A percentile compares a stretch with the other conserved stretches of the same genome.
Evolutionary conservation across 345 rosid species (phyloP).

Genomic region (Gossypium raimondii): DNA sequence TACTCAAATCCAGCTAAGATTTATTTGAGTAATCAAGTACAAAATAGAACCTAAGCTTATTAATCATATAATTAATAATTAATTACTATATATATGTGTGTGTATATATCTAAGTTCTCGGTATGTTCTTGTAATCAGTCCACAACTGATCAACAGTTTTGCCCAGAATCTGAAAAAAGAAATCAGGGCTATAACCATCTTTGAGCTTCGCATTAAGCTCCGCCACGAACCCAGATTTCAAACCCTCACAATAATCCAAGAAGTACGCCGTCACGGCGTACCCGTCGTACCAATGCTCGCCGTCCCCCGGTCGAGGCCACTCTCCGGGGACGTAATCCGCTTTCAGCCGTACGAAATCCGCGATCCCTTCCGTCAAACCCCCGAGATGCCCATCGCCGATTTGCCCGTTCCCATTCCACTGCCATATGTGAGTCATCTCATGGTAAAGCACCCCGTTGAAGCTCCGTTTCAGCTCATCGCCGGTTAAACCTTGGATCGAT

Average conservation of each 20-base stretch:
- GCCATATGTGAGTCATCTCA: conserved; percentile 67
- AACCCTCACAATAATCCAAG: conserved; percentile 50
- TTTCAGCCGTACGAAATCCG: conserved; percentile 60
- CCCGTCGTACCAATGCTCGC: conserved; percentile 64
- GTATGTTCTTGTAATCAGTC: conserved; percentile 55
- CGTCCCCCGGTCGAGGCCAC: conserved; percentile 56
- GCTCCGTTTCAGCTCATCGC: conserved; percentile 19
- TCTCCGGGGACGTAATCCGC: conserved; percentile 49
- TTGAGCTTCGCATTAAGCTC: conserved; percentile 64
- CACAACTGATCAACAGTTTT: conserved; percentile 62
- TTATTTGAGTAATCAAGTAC: too few relatives aligned
- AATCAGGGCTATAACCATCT: conserved; percentile 36
- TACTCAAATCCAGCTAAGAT: too few relatives aligned
- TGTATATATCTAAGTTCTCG: neutral
- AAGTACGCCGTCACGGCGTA: conserved; percentile 62
- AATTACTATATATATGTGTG: too few relatives aligned
- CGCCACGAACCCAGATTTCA: conserved; percentile 58
- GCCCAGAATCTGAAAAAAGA: conserved; percentile 53
- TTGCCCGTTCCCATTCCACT: conserved; percentile 54
- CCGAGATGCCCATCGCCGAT: conserved; percentile 20
- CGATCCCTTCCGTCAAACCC: conserved; percentile 59
- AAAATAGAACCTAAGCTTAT: too few relatives aligned
- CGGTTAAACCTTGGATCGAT: neutral
- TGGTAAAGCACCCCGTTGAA: conserved; percentile 60
- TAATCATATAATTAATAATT: too few relatives aligned